These are phyloP conservation scores for Halenospora varia DNA, from an alignment of 495 filamentous ascomycete genomes.

Conservation along the genomic window DNA sequence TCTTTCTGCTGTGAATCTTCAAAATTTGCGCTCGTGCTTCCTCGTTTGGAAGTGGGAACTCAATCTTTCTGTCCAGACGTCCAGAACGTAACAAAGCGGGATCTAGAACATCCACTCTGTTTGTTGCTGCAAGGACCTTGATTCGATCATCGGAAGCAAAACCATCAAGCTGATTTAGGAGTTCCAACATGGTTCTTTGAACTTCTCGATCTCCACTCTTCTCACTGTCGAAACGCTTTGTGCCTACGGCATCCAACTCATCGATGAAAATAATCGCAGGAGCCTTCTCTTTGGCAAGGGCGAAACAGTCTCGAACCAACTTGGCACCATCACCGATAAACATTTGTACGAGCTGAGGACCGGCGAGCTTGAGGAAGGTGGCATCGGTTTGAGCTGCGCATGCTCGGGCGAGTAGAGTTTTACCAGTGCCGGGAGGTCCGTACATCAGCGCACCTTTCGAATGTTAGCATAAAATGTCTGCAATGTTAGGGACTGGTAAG, in stretches of 20 bases:
- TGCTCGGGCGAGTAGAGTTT: constrained; percentile 92
- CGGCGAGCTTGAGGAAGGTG: constrained; percentile 98
- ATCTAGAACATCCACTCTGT: constrained; percentile 96
- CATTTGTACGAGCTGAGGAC: constrained; percentile 99
- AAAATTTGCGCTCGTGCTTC: constrained; percentile 96
- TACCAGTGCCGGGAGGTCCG: constrained; percentile 89
- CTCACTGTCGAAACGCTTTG: constrained; percentile 98
- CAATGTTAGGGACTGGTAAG: no score
- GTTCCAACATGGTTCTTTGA: constrained; percentile 97
- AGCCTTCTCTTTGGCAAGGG: constrained; percentile 95
- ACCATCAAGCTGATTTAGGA: constrained; percentile 97
- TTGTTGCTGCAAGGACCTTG: constrained; percentile 97
- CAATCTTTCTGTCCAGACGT: constrained; percentile 96
- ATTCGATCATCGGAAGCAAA: constrained; percentile 99
- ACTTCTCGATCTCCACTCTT: constrained; percentile 98
- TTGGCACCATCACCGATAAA: constrained; percentile 99
- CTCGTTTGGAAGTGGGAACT: constrained; percentile 99
- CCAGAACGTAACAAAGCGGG: constrained; percentile 91
- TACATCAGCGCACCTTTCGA: constrained; percentile 90
- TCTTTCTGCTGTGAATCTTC: constrained; percentile 95
- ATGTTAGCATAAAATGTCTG: no score
- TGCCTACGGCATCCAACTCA: constrained; percentile 94
- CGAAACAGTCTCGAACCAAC: constrained; percentile 95
- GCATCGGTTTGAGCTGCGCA: constrained; percentile 98
- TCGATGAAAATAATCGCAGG: constrained; percentile 99